Evolutionary conservation across 2,329 filamentous ascomycete genomes (phyloP).

Genomic region (Cadophora luteo-olivacea): DNA sequence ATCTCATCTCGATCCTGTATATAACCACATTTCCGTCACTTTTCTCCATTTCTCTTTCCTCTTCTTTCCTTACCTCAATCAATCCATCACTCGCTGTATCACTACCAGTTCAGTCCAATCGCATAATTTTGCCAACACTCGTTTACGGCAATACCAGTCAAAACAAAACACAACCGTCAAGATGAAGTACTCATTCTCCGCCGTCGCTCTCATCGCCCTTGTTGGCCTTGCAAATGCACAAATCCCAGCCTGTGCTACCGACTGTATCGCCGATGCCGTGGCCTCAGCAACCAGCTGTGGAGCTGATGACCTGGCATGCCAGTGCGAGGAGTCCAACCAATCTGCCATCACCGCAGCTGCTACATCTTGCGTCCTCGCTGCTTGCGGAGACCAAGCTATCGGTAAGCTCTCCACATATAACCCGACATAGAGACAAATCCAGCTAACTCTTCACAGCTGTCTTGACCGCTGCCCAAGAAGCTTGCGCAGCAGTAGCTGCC

Average conservation of each 20-base stretch:
- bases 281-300: conserved; percentile 32
- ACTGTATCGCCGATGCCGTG: conserved; percentile 36
- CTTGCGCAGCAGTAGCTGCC: conserved; percentile 20
- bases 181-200: conserved; percentile 37
- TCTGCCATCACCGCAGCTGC: conserved; percentile 32
- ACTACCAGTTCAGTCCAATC: not conserved
- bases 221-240: conserved; percentile 26
- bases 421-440: not conserved
- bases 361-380: conserved; percentile 34
- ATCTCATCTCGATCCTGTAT: conserved; percentile 23
- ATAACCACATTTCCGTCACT: conserved; percentile 16
- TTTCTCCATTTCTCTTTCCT: not conserved
- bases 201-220: conserved; percentile 30
- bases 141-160: conserved; percentile 27
- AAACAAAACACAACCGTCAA: conserved; percentile 18
- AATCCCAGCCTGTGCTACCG: conserved; percentile 36
- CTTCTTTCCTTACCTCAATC: conserved; percentile 6
- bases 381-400: conserved; percentile 32
- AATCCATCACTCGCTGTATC: not conserved
- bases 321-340: conserved; percentile 33
- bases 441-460: conserved; percentile 23
- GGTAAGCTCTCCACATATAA: conserved; percentile 23
- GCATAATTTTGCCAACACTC: conserved; percentile 23
- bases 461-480: conserved; percentile 23
- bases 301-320: conserved; percentile 32